These are phyloP conservation scores for Tolypocladium inflatum DNA, from an alignment of 2,329 filamentous ascomycete genomes.

Conservation along the genomic window DNA sequence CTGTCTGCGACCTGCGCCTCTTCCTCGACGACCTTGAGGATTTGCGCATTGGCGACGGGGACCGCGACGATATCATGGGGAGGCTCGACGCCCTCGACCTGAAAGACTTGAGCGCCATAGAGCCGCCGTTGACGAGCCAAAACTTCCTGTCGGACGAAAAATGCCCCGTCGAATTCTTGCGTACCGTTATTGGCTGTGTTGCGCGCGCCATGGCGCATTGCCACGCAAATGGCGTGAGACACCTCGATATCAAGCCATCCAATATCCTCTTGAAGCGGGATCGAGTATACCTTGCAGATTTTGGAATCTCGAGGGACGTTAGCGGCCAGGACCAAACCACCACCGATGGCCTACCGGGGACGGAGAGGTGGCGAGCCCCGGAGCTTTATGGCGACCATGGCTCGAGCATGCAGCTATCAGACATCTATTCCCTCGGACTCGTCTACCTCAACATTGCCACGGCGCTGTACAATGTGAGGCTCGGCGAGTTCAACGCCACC, in stretches of 20 bases:
- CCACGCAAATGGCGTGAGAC: constrained; percentile 31
- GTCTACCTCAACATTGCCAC: constrained; percentile 35
- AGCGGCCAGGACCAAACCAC: constrained; percentile 33
- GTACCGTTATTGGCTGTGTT: constrained; percentile 33
- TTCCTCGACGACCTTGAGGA: constrained; percentile 34
- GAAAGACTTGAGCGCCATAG: constrained; percentile 24
- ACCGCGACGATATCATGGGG: constrained; percentile 28
- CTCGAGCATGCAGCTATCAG: constrained; percentile 35
- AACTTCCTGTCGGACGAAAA: constrained; percentile 12
- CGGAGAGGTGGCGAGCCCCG: constrained; percentile 35
- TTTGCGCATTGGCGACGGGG: constrained; percentile 26
- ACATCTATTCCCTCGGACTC: constrained; percentile 38
- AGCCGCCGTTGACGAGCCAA: constrained; percentile 13
- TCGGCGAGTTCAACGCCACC: constrained; percentile 28
- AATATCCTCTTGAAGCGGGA: constrained; percentile 36
- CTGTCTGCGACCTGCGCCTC: constrained; percentile 32
- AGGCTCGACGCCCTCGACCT: constrained; percentile 28
- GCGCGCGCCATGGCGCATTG: constrained; percentile 32
- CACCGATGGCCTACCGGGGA: constrained; percentile 30
- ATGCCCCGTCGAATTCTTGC: constrained; percentile 31
- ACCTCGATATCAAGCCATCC: constrained; percentile 37
- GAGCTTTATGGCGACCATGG: constrained; percentile 28
- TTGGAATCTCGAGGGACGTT: constrained; percentile 38
- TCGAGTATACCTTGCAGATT: constrained; percentile 38
- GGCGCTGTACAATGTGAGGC: constrained; percentile 28